Conservation (phyloP, 805 yeast species). For the Schizosaccharomyces octosporus region DNA sequence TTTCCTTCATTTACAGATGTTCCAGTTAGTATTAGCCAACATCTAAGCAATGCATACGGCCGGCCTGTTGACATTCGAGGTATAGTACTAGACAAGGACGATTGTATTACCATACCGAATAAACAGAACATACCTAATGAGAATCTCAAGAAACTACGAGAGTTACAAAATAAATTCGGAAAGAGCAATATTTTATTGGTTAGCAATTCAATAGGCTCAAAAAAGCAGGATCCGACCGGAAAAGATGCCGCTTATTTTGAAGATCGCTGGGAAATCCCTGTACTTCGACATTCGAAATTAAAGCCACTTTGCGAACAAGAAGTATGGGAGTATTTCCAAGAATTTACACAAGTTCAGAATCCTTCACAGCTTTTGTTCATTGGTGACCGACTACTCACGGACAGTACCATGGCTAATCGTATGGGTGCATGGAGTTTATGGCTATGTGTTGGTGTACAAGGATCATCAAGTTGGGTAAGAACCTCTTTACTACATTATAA, state of each 20-base stretch:
- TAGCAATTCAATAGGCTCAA: not conserved
- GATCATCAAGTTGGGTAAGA: not conserved
- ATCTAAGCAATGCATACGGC: not conserved
- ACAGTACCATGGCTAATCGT: conserved; percentile 75
- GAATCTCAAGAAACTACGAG: not conserved
- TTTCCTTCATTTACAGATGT: not conserved
- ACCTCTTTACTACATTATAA: not conserved
- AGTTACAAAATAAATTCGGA: not conserved
- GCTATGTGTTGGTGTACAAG: conserved; percentile 52
- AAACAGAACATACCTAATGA: not conserved
- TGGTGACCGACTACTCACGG: conserved; percentile 83
- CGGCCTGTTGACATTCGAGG: conserved; percentile 8
- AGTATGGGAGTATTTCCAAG: not conserved
- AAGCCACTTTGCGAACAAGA: not conserved
- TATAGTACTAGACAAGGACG: conserved; percentile 62
- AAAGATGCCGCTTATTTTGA: not conserved
- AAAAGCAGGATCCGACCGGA: not conserved
- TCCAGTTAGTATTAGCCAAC: not conserved
- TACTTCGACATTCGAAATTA: not conserved
- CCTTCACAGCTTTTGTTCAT: conserved; percentile 56
- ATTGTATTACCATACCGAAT: conserved; percentile 73
- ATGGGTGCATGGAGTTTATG: conserved; percentile 77
- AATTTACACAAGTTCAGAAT: not conserved
- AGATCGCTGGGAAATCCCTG: not conserved
- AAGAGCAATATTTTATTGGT: not conserved